A percentile compares a stretch with the other conserved stretches of the same genome.
Evolutionary conservation across 768 basidiomycete species (phyloP).

Genomic region (Mrakia gelida): DNA sequence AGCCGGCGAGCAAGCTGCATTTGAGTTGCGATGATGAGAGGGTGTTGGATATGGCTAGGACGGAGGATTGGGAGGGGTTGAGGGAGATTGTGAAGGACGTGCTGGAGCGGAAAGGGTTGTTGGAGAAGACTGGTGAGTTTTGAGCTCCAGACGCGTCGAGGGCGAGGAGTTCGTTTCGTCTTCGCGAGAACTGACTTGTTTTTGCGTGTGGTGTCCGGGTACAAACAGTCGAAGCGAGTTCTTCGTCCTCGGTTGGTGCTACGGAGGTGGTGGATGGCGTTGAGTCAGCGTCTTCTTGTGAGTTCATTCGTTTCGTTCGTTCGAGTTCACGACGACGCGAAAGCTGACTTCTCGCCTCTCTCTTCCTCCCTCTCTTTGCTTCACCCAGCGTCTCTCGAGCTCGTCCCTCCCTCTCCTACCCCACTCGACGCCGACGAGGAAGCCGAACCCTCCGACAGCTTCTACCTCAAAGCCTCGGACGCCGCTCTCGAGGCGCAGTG

Average conservation of each 20-base stretch:
- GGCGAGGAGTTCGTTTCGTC: background rate
- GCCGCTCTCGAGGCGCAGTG: conserved; percentile 34
- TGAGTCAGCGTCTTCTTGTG: background rate
- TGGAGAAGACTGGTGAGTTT: background rate
- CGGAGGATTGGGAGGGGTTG: conserved; percentile 18
- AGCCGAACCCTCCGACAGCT: background rate
- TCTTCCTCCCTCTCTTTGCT: background rate
- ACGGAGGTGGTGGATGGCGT: background rate
- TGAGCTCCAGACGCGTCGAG: background rate
- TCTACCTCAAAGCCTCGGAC: conserved; percentile 8
- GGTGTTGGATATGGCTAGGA: conserved; percentile 19
- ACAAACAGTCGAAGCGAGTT: background rate
- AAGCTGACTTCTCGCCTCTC: background rate
- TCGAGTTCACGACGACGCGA: background rate
- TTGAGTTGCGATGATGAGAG: conserved; percentile 9
- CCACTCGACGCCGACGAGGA: background rate
- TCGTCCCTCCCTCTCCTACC: background rate
- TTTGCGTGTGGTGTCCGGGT: too few relatives aligned
- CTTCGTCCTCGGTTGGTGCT: background rate
- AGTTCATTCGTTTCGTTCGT: background rate
- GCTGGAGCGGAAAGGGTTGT: conserved; percentile 6
- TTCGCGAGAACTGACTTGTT: background rate
- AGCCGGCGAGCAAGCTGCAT: background rate
- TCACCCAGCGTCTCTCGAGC: background rate
- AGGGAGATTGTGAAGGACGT: background rate